These are phyloP conservation scores for Viridothelium virens DNA, from an alignment of 495 filamentous ascomycete genomes.

Conservation along the genomic window DNA sequence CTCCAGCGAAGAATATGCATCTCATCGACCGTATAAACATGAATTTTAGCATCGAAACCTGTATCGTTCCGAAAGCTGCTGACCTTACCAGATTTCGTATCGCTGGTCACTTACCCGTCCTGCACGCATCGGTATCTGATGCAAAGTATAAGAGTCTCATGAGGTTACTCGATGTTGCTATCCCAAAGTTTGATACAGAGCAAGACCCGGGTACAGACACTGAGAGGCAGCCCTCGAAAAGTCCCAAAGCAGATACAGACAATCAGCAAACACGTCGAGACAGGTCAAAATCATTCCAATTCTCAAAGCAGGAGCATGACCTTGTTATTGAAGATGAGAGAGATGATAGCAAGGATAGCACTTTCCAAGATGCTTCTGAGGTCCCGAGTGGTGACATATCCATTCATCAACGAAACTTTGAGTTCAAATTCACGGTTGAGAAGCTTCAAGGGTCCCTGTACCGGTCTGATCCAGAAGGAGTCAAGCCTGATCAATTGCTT, in stretches of 20 bases:
- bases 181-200: slow-evolving; percentile 67
- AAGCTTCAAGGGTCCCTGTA: slow-evolving; percentile 86
- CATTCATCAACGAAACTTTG: slow-evolving; percentile 79
- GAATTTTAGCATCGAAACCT: slow-evolving; percentile 84
- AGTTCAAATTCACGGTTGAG: slow-evolving; percentile 93
- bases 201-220: slow-evolving; percentile 24
- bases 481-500: slow-evolving; percentile 68
- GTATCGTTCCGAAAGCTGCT: slow-evolving; percentile 86
- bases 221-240: slow-evolving; percentile 13
- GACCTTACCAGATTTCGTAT: slow-evolving; percentile 89
- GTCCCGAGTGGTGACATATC: slow-evolving; percentile 51
- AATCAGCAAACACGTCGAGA: slow-evolving; percentile 31
- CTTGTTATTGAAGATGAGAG: slow-evolving; percentile 72
- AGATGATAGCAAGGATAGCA: slow-evolving; percentile 46
- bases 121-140: slow-evolving; percentile 87
- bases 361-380: slow-evolving; percentile 45
- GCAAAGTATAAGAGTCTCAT: slow-evolving; percentile 93
- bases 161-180: slow-evolving; percentile 90
- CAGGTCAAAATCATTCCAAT: slow-evolving; percentile 56
- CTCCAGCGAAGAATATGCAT: slow-evolving; percentile 67
- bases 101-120: slow-evolving; percentile 81
- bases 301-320: slow-evolving; percentile 59
- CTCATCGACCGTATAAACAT: slow-evolving; percentile 95
- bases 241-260: not conserved
- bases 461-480: slow-evolving; percentile 71